Evolutionary conservation across 306 rosid genomes (phyloP).

Genomic region (Cyclanthera cordifolia): DNA sequence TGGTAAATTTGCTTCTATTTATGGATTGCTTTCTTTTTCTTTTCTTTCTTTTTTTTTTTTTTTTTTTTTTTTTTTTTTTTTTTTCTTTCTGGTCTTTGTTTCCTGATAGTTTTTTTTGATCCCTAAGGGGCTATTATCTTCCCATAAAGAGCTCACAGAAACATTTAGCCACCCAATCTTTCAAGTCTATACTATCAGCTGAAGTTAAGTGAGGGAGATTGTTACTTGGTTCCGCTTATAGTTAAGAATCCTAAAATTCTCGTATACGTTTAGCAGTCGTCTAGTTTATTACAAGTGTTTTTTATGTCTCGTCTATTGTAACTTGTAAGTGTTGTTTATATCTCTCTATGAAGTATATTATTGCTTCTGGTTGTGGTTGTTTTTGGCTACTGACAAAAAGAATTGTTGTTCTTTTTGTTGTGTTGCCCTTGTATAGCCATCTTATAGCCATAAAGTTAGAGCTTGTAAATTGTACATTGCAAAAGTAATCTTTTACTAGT

Average conservation of each 20-base stretch:
- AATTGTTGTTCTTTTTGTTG: not conserved
- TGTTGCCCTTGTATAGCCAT: not conserved
- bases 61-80: too few species aligned
- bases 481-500: not conserved
- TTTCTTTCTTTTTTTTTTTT: too few species aligned
- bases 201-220: not conserved
- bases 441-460: not conserved
- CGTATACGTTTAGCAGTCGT: not conserved
- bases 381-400: not conserved
- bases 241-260: not conserved
- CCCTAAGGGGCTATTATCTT: not conserved
- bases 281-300: not conserved
- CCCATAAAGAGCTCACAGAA: not conserved
- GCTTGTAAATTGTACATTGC: slow-evolving; percentile 2
- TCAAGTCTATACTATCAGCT: not conserved
- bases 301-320: not conserved
- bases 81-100: slow-evolving; percentile 2
- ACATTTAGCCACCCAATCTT: not conserved
- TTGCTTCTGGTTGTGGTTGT: slow-evolving; percentile 8
- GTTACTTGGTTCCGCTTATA: not conserved
- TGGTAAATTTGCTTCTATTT: slow-evolving; percentile 1
- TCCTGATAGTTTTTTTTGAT: not conserved
- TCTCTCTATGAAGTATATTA: not conserved
- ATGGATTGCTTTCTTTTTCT: slow-evolving; percentile 2
- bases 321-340: not conserved